Percentiles rank a stretch among this genome's conserved stretches.
phyloP scores from a whole-genome alignment of 352 stramenopile genomes.

The Globisporangium ultimum region DNA sequence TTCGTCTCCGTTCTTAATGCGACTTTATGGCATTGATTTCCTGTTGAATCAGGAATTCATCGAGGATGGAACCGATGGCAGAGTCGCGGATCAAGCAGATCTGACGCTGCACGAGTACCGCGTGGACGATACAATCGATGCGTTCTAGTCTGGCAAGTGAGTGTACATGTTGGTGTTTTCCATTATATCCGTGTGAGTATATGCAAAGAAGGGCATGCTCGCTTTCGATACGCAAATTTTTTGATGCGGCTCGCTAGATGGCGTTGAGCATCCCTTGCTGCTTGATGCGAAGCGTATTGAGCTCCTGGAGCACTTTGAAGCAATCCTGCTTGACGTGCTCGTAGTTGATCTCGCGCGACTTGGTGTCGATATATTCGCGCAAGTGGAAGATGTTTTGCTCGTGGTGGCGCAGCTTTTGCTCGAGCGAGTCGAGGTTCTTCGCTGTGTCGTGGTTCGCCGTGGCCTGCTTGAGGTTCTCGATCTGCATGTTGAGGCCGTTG shows the following conservation, averaged over 20 bases:
- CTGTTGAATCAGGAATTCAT: slow-evolving; percentile 10
- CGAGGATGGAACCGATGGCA: not conserved
- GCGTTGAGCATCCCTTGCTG: slow-evolving; percentile 33
- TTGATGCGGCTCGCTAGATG: slow-evolving; percentile 4
- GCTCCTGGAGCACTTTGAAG: slow-evolving; percentile 63
- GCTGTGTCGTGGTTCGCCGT: slow-evolving; percentile 71
- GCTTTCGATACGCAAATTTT: not conserved
- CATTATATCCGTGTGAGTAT: not conserved
- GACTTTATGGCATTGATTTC: slow-evolving; percentile 9
- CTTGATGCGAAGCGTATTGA: slow-evolving; percentile 72
- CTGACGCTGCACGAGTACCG: slow-evolving; percentile 7
- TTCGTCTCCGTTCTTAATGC: not conserved
- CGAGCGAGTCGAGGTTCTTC: slow-evolving; percentile 78
- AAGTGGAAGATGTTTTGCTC: slow-evolving; percentile 93
- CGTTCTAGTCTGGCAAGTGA: not conserved
- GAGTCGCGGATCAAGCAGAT: not conserved
- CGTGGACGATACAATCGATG: not conserved
- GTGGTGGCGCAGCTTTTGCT: slow-evolving; percentile 89
- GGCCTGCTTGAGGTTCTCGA: slow-evolving; percentile 79
- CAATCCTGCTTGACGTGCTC: slow-evolving; percentile 83
- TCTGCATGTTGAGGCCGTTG: slow-evolving; percentile 43
- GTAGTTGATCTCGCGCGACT: slow-evolving; percentile 88
- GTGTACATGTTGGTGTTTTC: not conserved
- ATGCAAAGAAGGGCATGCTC: not conserved
- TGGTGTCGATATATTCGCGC: slow-evolving; percentile 86